Conservation (phyloP, 495 filamentous ascomycete genomes). For the Aspergillus nidulans region DNA sequence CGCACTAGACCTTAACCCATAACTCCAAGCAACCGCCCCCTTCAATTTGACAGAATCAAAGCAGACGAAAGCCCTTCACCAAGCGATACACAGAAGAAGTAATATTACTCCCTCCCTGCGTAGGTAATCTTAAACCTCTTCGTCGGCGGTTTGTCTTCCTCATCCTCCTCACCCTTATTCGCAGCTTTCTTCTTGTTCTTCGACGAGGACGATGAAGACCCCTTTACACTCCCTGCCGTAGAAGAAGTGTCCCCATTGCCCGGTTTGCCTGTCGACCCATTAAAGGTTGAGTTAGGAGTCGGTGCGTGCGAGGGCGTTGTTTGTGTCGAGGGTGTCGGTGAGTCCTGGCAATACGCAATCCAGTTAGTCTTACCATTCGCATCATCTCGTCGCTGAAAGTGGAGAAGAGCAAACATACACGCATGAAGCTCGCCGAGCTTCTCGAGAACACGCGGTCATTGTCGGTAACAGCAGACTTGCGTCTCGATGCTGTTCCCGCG, state of each 20-base stretch:
- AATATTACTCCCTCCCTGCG: constrained; percentile 37
- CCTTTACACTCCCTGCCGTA: constrained; percentile 25
- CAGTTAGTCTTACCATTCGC: neutral
- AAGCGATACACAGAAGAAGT: neutral
- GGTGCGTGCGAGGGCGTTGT: constrained; percentile 49
- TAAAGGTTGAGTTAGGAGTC: constrained; percentile 43
- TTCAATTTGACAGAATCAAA: neutral
- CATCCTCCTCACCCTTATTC: constrained; percentile 39
- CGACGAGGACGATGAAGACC: constrained; percentile 40
- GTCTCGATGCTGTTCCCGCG: constrained; percentile 27
- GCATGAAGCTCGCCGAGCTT: constrained; percentile 49
- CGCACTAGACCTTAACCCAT: too few species aligned
- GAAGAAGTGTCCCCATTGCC: constrained; percentile 26
- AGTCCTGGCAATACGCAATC: constrained; percentile 32
- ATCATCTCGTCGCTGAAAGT: constrained; percentile 2
- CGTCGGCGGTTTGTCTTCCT: constrained; percentile 39
- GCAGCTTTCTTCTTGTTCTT: constrained; percentile 40
- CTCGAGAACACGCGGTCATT: constrained; percentile 48
- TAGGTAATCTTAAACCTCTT: constrained; percentile 53
- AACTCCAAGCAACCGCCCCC: neutral
- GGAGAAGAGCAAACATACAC: constrained; percentile 28
- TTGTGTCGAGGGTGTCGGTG: constrained; percentile 42
- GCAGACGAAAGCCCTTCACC: constrained; percentile 12
- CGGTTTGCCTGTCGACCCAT: constrained; percentile 28
- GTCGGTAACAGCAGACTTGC: constrained; percentile 47